A percentile compares a stretch with the other conserved stretches of the same genome.
Conservation (phyloP, 2,329 filamentous ascomycete species). For the Coniochaeta hoffmannii region DNA sequence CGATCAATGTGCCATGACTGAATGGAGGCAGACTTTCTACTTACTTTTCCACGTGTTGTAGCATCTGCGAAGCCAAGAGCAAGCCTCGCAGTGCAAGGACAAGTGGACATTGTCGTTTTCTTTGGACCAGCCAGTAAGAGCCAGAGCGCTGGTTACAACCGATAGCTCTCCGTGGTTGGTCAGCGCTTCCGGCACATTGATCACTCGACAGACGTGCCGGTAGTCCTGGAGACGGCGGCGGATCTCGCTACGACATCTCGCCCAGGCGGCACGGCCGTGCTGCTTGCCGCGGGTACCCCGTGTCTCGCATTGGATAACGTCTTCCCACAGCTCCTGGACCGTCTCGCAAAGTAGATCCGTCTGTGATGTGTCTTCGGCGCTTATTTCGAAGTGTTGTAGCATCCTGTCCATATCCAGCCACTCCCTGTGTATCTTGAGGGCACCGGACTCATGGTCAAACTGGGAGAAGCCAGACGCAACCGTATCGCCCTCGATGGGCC, state of each 20-base stretch:
- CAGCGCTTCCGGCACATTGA: neutral
- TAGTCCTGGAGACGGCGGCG: neutral
- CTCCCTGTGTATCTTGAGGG: neutral
- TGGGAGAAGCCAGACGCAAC: neutral
- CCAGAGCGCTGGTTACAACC: neutral
- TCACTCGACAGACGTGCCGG: neutral
- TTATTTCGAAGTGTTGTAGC: neutral
- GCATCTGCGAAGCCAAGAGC: neutral
- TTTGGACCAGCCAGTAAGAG: neutral
- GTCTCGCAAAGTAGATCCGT: neutral
- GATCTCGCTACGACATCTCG: neutral
- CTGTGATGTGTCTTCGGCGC: neutral
- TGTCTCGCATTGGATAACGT: neutral
- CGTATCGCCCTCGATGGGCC: neutral
- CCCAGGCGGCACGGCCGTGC: neutral
- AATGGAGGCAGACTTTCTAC: too few species aligned
- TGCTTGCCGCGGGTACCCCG: neutral
- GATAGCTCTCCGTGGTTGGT: neutral
- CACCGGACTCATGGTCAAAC: neutral
- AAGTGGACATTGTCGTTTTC: neutral
- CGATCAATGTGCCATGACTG: too few species aligned
- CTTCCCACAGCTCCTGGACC: neutral
- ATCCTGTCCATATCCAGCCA: neutral
- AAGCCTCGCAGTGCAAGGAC: neutral
- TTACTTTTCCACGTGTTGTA: neutral